Percentiles rank a stretch among this genome's conserved stretches.
Conservation (phyloP, 257 asterid species). For the Rubia yunnanensis region DNA sequence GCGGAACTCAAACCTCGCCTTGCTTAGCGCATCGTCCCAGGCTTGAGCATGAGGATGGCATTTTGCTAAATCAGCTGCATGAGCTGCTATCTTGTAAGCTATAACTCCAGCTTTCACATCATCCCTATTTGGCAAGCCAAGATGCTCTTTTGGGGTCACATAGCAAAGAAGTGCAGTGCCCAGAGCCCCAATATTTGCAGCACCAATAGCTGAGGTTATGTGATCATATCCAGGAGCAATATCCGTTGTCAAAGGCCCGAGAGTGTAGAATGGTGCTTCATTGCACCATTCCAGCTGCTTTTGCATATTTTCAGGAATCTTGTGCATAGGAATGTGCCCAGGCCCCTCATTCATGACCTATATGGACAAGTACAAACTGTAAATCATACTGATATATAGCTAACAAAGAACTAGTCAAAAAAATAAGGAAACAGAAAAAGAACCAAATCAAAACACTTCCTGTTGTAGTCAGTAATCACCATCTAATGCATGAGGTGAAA, state of each 20-base stretch:
- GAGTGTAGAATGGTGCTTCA: constrained; percentile 94
- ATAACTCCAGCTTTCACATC: constrained; percentile 86
- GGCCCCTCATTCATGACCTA: constrained; percentile 99
- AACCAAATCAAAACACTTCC: neutral
- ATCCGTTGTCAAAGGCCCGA: constrained; percentile 86
- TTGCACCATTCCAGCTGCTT: constrained; percentile 92
- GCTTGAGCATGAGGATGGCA: constrained; percentile 84
- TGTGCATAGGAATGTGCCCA: constrained; percentile 87
- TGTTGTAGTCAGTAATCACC: neutral
- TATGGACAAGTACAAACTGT: constrained; percentile 7
- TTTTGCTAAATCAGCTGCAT: constrained; percentile 90
- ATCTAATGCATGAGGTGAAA: neutral
- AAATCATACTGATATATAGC: neutral
- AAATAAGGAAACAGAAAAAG: neutral
- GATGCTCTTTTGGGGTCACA: constrained; percentile 93
- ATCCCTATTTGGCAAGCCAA: constrained; percentile 77
- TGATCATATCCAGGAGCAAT: constrained; percentile 96
- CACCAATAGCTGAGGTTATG: constrained; percentile 92
- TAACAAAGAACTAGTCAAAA: neutral
- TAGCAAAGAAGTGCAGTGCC: constrained; percentile 93
- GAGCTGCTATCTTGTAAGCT: constrained; percentile 83
- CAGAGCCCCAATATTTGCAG: constrained; percentile 95
- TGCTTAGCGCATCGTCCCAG: constrained; percentile 92
- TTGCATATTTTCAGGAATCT: constrained; percentile 95
- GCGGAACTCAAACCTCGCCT: constrained; percentile 92